These are phyloP conservation scores for Lasiodiplodia gonubiensis DNA, from an alignment of 2,329 filamentous ascomycete genomes.

Conservation along the genomic window DNA sequence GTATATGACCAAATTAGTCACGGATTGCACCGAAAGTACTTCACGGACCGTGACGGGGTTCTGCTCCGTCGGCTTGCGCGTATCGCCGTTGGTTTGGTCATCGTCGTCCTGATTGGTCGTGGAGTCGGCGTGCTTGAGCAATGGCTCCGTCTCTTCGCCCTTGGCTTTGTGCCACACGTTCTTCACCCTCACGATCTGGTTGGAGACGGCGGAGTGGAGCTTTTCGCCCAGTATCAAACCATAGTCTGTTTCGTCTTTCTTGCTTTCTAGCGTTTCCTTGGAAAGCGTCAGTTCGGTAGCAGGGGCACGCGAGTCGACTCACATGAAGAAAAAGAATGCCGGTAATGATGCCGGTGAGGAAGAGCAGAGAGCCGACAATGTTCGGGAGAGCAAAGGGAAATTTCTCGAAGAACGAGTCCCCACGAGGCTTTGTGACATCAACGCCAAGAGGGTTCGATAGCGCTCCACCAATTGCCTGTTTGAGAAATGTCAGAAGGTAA, in stretches of 20 bases:
- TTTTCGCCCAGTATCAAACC: conserved; percentile 75
- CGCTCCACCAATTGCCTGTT: conserved; percentile 73
- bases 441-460: conserved; percentile 81
- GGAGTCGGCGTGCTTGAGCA: conserved; percentile 26
- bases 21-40: conserved; percentile 76
- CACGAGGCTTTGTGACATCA: conserved; percentile 69
- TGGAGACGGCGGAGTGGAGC: conserved; percentile 50
- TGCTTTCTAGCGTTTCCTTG: conserved; percentile 79
- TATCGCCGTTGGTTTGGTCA: conserved; percentile 30
- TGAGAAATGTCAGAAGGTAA: not conserved
- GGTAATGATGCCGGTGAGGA: conserved; percentile 74
- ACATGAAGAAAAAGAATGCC: conserved; percentile 80
- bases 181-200: conserved; percentile 30
- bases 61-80: conserved; percentile 20
- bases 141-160: conserved; percentile 29
- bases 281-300: conserved; percentile 19
- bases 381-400: conserved; percentile 90
- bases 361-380: conserved; percentile 75
- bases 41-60: conserved; percentile 58
- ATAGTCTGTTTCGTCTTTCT: conserved; percentile 72
- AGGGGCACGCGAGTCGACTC: conserved; percentile 29
- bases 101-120: conserved; percentile 37
- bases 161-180: conserved; percentile 26
- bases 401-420: conserved; percentile 69
- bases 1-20: conserved; percentile 77